These are phyloP conservation scores for Paragyromitra xinjiangensis DNA, from an alignment of 495 filamentous ascomycete species.

Conservation along the genomic window DNA sequence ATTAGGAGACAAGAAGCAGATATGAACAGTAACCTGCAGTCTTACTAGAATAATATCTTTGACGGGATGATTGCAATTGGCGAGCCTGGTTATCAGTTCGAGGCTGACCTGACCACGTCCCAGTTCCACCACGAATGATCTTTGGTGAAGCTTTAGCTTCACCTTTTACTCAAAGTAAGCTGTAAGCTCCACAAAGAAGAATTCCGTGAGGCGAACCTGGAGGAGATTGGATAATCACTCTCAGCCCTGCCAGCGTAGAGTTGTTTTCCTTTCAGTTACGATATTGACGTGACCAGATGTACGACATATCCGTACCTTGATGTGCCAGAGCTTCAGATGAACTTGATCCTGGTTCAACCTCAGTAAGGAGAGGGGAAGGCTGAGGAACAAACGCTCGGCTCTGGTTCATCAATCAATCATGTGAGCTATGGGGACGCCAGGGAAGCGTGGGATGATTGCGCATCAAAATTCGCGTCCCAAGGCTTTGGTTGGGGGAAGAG, in stretches of 20 bases:
- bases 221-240: constrained; percentile 50
- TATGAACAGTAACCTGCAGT: constrained; percentile 19
- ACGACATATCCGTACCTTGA: constrained; percentile 48
- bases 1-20: constrained; percentile 39
- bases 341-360: constrained; percentile 42
- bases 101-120: constrained; percentile 14
- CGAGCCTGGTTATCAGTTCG: constrained; percentile 11
- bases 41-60: constrained; percentile 39
- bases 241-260: constrained; percentile 32
- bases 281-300: constrained; percentile 24
- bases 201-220: constrained; percentile 26
- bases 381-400: constrained; percentile 53
- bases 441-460: constrained; percentile 50
- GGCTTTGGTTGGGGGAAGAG: constrained; percentile 24
- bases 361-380: constrained; percentile 50
- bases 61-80: constrained; percentile 9
- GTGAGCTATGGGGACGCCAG: constrained; percentile 27
- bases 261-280: constrained; percentile 39
- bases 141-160: constrained; percentile 24
- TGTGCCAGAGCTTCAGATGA: constrained; percentile 36
- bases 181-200: constrained; percentile 18
- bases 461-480: constrained; percentile 44
- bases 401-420: constrained; percentile 51
- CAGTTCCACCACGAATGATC: constrained; percentile 19
- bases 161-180: constrained; percentile 32